A percentile compares a stretch with the other conserved stretches of the same genome.
phyloP scores from a whole-genome alignment of 2,329 filamentous ascomycete species.

The Nemania abortiva region DNA sequence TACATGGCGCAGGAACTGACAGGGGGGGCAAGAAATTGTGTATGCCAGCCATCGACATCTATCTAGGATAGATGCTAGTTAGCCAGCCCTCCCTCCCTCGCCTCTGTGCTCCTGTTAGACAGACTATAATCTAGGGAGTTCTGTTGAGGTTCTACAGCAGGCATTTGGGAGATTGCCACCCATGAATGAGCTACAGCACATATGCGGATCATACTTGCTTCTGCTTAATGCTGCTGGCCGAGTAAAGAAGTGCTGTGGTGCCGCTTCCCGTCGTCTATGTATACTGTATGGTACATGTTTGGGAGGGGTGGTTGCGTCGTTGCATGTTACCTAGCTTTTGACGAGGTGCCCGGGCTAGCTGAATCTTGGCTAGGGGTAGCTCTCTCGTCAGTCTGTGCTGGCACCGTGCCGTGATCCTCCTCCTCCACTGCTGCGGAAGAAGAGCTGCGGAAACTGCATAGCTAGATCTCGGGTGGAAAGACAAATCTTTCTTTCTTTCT shows the following conservation, averaged over 20 bases:
- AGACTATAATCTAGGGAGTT: not conserved
- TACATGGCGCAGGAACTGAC: constrained; percentile 12
- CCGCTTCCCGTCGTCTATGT: constrained; percentile 40
- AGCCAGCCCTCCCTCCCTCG: not conserved
- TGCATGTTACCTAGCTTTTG: constrained; percentile 36
- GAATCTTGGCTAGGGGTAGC: constrained; percentile 39
- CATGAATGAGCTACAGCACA: constrained; percentile 44
- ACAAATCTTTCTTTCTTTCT: constrained; percentile 10
- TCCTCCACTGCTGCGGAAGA: constrained; percentile 27
- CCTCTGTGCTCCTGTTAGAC: not conserved
- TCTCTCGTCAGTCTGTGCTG: constrained; percentile 11
- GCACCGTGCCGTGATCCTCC: constrained; percentile 21
- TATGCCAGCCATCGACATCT: not conserved
- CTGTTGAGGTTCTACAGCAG: constrained; percentile 39
- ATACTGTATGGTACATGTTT: constrained; percentile 34
- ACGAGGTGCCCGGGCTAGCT: constrained; percentile 38
- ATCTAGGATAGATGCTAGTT: not conserved
- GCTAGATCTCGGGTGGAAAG: constrained; percentile 22
- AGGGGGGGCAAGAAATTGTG: not conserved
- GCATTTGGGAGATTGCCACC: constrained; percentile 45
- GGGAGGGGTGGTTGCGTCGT: constrained; percentile 43
- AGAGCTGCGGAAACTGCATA: constrained; percentile 24
- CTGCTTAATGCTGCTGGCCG: constrained; percentile 47
- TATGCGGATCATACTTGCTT: constrained; percentile 61
- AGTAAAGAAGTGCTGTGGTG: constrained; percentile 43